phyloP scores from a whole-genome alignment of 1,284 basidiomycete genomes.

The Mycosarcoma maydis region DNA sequence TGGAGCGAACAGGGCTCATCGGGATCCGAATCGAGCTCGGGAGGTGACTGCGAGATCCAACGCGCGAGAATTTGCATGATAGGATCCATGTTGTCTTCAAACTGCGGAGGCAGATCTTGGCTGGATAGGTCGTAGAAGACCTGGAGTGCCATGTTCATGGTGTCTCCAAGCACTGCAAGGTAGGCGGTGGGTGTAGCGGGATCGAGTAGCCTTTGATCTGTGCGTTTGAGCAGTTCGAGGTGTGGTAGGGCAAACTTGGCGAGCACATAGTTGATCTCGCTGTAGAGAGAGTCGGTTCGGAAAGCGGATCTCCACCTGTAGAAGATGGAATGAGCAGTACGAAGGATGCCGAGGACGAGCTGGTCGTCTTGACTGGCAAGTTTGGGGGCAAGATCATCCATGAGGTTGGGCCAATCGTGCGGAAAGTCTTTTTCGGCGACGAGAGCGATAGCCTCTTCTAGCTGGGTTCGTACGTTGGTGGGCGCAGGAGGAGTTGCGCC shows the following conservation, averaged over 20 bases:
- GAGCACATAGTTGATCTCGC: constrained; percentile 91
- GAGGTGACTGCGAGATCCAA: constrained; percentile 58
- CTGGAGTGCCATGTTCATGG: constrained; percentile 76
- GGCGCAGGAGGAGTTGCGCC: constrained; percentile 45
- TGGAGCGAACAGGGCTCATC: constrained; percentile 89
- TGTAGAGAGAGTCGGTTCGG: constrained; percentile 85
- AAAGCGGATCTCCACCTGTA: constrained; percentile 89
- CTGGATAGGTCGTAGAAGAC: constrained; percentile 93
- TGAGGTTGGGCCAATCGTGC: constrained; percentile 53
- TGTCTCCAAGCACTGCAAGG: constrained; percentile 65
- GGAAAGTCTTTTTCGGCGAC: constrained; percentile 64
- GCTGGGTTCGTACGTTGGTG: constrained; percentile 55
- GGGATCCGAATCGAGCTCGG: constrained; percentile 67
- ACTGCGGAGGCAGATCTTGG: constrained; percentile 91
- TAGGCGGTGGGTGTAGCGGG: constrained; percentile 62
- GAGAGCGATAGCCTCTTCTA: constrained; percentile 60
- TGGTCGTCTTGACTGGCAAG: constrained; percentile 82
- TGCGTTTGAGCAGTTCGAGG: constrained; percentile 71
- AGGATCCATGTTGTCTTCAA: constrained; percentile 83
- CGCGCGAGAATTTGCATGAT: constrained; percentile 56
- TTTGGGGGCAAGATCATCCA: constrained; percentile 70
- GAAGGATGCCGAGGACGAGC: constrained; percentile 86
- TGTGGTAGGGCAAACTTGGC: constrained; percentile 84
- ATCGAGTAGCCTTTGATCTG: constrained; percentile 64
- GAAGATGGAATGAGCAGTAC: constrained; percentile 96